Evolutionary conservation across 768 basidiomycete genomes (phyloP), one percentile per base, ranked within the genome.

Genomic region (Fistulinella prunicolor): DNA sequence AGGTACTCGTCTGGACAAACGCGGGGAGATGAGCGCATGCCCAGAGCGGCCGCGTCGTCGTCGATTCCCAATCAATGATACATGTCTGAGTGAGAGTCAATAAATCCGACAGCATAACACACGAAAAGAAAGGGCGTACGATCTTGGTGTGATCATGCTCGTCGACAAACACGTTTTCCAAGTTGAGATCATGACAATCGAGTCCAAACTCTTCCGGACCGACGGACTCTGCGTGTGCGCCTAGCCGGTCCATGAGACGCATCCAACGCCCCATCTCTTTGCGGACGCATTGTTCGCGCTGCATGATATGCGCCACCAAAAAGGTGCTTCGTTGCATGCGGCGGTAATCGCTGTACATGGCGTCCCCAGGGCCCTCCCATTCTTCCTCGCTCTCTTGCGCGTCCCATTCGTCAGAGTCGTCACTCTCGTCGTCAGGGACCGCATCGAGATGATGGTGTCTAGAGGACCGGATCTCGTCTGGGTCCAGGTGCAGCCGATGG

Each of bases 61-160:
- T 91, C 14, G 89, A 88, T 63, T 93, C 89, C 89, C 88, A 91
- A 57, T 93, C 90, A 35, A 93, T 92, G 49, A 93, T 79, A 58
- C 87, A 88, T 1, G 88, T 87, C 90, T 93, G 59, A 9, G 46
- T 3, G 32, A 26, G 41, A 6, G 6, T 42, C 23, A 2, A 23
- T 52, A 13, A 46, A 49, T 21, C 1, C 26, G 20, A 51, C 43
- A 24, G 6, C 19, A 19, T 19, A 28, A n/a, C 17, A 42, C 19
- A 19, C 22, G 24, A 13, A 1, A 38, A 21, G 14, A 16, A 45
- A 30, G 34, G 30, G 74, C 89, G 58, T 56, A 92, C 89, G 38
- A 92, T 86, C 53, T 76, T 80, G 0, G 84, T 77, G 46, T 74
- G 74, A 57, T 91, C 84, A 3, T 74, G 55, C 29, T 73, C 74